Evolutionary conservation across 2,329 filamentous ascomycete species (phyloP), one percentile per base, ranked within the genome.

Genomic region (Colletotrichum higginsianum): DNA sequence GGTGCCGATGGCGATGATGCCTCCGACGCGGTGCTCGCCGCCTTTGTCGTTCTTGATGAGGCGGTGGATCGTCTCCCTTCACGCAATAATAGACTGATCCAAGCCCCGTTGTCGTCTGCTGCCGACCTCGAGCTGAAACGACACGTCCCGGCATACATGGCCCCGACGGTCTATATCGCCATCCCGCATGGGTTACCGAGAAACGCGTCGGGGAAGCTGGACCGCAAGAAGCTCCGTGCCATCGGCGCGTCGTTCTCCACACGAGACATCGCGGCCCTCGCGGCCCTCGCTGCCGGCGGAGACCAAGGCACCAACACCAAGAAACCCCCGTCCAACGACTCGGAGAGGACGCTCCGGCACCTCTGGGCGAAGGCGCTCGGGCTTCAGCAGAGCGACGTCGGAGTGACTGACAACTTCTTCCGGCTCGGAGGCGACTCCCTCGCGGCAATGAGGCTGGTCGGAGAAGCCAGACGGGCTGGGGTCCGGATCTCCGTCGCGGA

Each of bases 401-500:
- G 65, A 26, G 40, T 55, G 3, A 61, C 73, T 23, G 74, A 75
- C 56, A 74, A 72, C 58, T 79, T 79, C 57, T 74, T 79, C 21
- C 56, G 69, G 3, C 67, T 77, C 1, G 76, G 74, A 3, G 74
- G 77, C 2, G 75, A 78, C 66, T 79, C 78, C 0, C 65, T 78
- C 16, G 60, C 63, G 1, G 76, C 77, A 12, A 79, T 79, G 72
- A 73, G 72, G 30, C 66, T 77, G 4, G 64, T 67, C 0, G 52
- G 56, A 9, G 47, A 67, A 13, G 64, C 64, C 5, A 53, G 46
- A 30, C 35, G 64, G 3, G 13, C 16, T 18, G 56, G 56, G 16
- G 4, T 67, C 3, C 30, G 56, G 3, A 44, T 67, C 13, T 67
- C 64, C 3, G 56, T 67, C 4, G 50, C 64, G 9, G 64, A 67